Percentiles rank a stretch among this genome's conserved stretches.
These are phyloP conservation scores for Calonectria pauciramosa DNA, from an alignment of 2,329 filamentous ascomycete genomes.

Conservation along the genomic window DNA sequence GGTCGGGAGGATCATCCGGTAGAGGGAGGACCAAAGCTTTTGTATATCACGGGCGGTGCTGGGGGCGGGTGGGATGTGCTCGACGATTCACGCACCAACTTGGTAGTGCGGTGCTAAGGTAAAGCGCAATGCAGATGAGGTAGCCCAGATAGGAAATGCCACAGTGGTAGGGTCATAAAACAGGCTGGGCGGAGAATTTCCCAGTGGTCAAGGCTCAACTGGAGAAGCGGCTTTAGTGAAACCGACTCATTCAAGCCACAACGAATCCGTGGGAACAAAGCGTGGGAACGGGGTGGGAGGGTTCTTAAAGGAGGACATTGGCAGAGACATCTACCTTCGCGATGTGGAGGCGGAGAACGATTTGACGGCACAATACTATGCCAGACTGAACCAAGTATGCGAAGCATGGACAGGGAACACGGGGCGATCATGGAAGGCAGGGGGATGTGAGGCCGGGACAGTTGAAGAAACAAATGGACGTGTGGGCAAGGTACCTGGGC, in stretches of 20 bases:
- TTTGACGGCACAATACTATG: slow-evolving; percentile 46
- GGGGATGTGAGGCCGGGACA: slow-evolving; percentile 38
- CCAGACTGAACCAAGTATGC: slow-evolving; percentile 47
- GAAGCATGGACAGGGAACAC: slow-evolving; percentile 47
- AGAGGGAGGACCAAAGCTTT: slow-evolving; percentile 46
- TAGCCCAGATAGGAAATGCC: slow-evolving; percentile 56
- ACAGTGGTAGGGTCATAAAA: slow-evolving; percentile 44
- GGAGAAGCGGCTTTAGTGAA: slow-evolving; percentile 46
- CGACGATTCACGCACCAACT: slow-evolving; percentile 38
- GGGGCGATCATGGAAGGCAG: slow-evolving; percentile 47
- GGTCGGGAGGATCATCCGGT: slow-evolving; percentile 30
- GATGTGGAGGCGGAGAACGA: slow-evolving; percentile 48
- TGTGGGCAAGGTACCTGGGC: slow-evolving; percentile 37
- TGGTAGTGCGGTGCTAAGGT: slow-evolving; percentile 38
- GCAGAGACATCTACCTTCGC: slow-evolving; percentile 36
- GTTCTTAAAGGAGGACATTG: slow-evolving; percentile 39
- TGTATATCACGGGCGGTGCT: slow-evolving; percentile 48
- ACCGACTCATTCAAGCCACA: slow-evolving; percentile 46
- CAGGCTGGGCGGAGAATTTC: slow-evolving; percentile 47
- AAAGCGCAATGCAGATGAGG: slow-evolving; percentile 53
- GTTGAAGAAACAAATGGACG: slow-evolving; percentile 47
- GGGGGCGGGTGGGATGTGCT: slow-evolving; percentile 42
- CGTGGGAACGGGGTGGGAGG: slow-evolving; percentile 40
- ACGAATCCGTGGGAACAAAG: slow-evolving; percentile 42
- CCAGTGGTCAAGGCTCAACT: slow-evolving; percentile 44